Evolutionary conservation across 2,329 filamentous ascomycete species (phyloP), one percentile per base, ranked within the genome.

Genomic region (Daldinia sp.): DNA sequence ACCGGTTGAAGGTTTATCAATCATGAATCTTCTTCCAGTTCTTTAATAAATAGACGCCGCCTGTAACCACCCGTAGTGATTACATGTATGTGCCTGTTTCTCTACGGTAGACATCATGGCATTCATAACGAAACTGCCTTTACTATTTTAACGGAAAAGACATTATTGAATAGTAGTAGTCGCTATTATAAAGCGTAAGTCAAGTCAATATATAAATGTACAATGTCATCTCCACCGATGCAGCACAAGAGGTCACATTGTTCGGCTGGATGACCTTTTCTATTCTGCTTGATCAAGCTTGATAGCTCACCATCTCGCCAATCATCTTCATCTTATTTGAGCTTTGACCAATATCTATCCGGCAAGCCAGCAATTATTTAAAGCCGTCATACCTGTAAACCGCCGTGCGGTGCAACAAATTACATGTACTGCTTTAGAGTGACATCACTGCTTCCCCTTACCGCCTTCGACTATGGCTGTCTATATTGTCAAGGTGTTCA

Each of bases 371-470:
- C 13, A 42, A 28, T 37, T 6, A 20, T 44, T 57, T 13, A 39
- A 44, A 54, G 15, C 42, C 26, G 57, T 55, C 50, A 60, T 50
- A 51, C 39, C 35, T 55, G 60, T 55, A 53, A 61, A 48, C 39
- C 35, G 35, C 51, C 26, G 39, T 55, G 10, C 18, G 20, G 18
- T 51, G 28, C 18, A 12, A 26, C 28, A 3, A 33, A 56, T 53
- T 53, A 23, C 33, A 55, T 6, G 2, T 35, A 35, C 7, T 9
- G 44, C 28, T 58, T 6, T 42, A 4, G n/a, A 61, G 65, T 68
- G 65, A 68, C 65, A 68, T 68, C 65, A 68, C 61, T 63, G 48
- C 54, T 55, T 56, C 50, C 42, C 26, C n/a, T 28, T 48, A 56
- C 20, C 23, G 15, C 26, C 6, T 46, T 57, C 4, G 33, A 35